Conservation (phyloP, 768 basidiomycete genomes). For the Boletus tomentosulus region DNA sequence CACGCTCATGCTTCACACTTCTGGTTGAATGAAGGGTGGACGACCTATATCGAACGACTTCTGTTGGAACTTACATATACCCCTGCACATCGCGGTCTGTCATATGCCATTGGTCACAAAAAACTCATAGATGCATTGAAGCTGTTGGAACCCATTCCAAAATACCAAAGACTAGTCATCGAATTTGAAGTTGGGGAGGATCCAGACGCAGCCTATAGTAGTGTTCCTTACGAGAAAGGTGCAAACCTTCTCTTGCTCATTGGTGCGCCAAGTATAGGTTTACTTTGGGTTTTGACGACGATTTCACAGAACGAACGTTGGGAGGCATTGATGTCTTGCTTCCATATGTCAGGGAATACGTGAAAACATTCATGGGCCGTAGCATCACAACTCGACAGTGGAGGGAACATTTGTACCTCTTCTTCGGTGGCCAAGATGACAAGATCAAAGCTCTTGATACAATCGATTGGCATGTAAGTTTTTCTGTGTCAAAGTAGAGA, state of each 20-base stretch:
- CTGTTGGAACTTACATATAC: slow-evolving; percentile 67
- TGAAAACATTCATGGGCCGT: slow-evolving; percentile 49
- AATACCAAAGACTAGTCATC: slow-evolving; percentile 76
- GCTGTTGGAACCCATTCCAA: slow-evolving; percentile 53
- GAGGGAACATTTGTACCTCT: slow-evolving; percentile 55
- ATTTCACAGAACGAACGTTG: slow-evolving; percentile 44
- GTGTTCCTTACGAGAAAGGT: slow-evolving; percentile 87
- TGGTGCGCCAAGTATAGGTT: slow-evolving; percentile 38
- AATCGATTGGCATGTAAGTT: slow-evolving; percentile 55
- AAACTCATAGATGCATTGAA: slow-evolving; percentile 67
- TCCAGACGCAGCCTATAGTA: slow-evolving; percentile 71
- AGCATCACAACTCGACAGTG: slow-evolving; percentile 58
- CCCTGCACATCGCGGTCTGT: slow-evolving; percentile 77
- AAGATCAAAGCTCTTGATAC: slow-evolving; percentile 39
- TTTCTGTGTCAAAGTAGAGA: not conserved
- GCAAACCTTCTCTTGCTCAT: slow-evolving; percentile 83
- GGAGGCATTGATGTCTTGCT: slow-evolving; percentile 57
- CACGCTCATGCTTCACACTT: slow-evolving; percentile 76
- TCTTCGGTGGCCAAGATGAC: slow-evolving; percentile 41
- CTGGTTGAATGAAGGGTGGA: slow-evolving; percentile 94
- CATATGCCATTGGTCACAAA: slow-evolving; percentile 73
- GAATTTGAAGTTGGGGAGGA: slow-evolving; percentile 66
- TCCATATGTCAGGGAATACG: slow-evolving; percentile 55
- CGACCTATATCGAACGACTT: slow-evolving; percentile 87
- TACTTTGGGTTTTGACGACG: not conserved